Base-by-base conservation (phyloP, 805 yeast species). In the Saccharomycopsis microspora region DNA sequence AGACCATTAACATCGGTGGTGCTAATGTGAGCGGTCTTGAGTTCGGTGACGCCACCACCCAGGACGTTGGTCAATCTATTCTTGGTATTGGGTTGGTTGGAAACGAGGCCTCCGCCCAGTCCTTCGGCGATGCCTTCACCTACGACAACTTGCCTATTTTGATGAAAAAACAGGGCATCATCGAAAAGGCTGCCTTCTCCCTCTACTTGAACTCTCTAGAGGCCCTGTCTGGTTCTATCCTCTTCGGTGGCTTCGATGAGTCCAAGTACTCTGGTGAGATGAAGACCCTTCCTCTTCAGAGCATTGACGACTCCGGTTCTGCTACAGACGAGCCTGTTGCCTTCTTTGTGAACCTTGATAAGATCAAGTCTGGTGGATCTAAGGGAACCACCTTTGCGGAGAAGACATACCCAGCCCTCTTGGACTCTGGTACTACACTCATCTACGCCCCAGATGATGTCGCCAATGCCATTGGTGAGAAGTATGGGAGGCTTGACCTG, bases 171-270 rank as follows among this genome's bases (percentile, higher is more conserved):
- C 65, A 64, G 38, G 78, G 78, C 11, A 42, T 61, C 40, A 74
- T 72, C 52, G 54, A 58, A 36, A 59, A 61, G 41, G 57, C 54
- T n/a, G 66, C 73, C 6, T 75, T 71, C 59, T 73, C 78, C 31
- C 61, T 75, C 48, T 74, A 67, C 61, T 63, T 73, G 55, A 64
- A 68, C 50, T 60, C 62, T 11, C 45, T 54, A 2, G 46, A 47
- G 4, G 51, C 55, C 19, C 36, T 45, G 11, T 10, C 50, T 8
- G 74, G 72, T 1, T 54, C 67, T 10, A 60, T 76, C 36, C 60
- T 76, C 45, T 77, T 77, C 61, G 82, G 82, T 11, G 82, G 75
- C 33, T 67, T 76, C 33, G 81, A 77, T 55, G 68, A 67, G 42
- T 63, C 70, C 47, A 73, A 71, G 58, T 76, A 69, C 57, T 34